Evolutionary conservation across 805 yeast species (phyloP), one percentile per base, ranked within the genome.

Genomic region (Tetrapisispora phaffii): DNA sequence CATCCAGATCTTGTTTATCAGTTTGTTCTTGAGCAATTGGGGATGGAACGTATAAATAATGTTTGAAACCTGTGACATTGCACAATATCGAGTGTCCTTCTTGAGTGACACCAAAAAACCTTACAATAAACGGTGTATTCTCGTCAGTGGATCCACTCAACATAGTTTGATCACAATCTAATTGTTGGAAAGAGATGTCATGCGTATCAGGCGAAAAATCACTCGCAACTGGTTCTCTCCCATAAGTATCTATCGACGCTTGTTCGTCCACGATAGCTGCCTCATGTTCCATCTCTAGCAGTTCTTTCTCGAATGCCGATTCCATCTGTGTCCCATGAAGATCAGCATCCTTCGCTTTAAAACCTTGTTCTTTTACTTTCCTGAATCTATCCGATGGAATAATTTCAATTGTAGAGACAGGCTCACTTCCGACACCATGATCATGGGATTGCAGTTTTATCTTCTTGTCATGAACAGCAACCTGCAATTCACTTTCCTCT

Each of bases 101-200:
- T 47, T 72, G 76, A 1, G 97, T 88, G 34, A 94, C 88, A 46
- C 99, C 99, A 63, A 89, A 93, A 58, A 94, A 82, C 45, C 96
- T 75, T 0, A 89, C 85, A 1, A 77, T 73, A 0, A 83, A 75
- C 22, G 74, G 70, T 4, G 67, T 62, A 34, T 58, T 56, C 29
- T 54, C 55, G 46, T 59, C 67, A 13, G 41, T 45, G 4, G 53
- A 44, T 15, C 77, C 80, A 23, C 43, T 42, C 8, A 75, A 60
- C 24, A 66, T 59, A 2, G 85, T 75, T 56, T 93, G 98, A 57
- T 93, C 97, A 1, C 95, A 96, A 62, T 93, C 98, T 55, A 93
- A 70, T 58, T 93, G 98, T 63, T 93, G 97, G 61, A 89, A 89
- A 1, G 75, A 71, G 23, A 84, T 71, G 55, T 82, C 88, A 34